Base-by-base conservation (phyloP, 2,329 filamentous ascomycete species). In the Thelonectria rubi region DNA sequence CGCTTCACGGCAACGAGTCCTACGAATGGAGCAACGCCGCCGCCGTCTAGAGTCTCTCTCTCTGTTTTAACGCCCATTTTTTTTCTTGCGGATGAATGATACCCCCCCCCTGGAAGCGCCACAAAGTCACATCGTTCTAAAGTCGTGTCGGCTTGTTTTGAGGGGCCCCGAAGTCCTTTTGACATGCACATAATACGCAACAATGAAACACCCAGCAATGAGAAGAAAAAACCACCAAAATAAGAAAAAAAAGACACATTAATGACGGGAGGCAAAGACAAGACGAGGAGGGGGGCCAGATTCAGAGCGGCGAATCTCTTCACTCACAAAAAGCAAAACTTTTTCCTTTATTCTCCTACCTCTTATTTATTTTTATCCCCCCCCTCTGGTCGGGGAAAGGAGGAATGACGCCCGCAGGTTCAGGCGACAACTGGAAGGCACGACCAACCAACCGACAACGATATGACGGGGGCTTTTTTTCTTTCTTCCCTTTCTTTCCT, bases 11-110 rank as follows among this genome's bases (percentile, higher is more conserved):
- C 7, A 62, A 53, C 40, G 42, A 59, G 40, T 51, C 57, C 55
- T 68, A 67, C 55, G 59, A 60, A 51, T 71, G 68, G 68, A 58
- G 55, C 57, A 47, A 61, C 40, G 55, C 67, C 51, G 57, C 57
- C 57, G 32, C 52, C 17, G 57, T 68, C 54, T 70, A 60, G 64
- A 37, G 39, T 48, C 58, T 48, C 32, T 7, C 24, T 24, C 24
- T 24, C 4, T 7, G n/a, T n/a, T n/a, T n/a, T n/a, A n/a, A n/a
- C n/a, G n/a, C n/a, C n/a, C n/a, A 4, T 24, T 24, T 24, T 24
- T 7, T 7, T 24, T 24, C 24, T 7, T 4, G 24, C 24, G 24
- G 24, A 47, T 43, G 55, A 43, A 49, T 52, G 55, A 45, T 24
- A 53, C 45, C 54, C 55, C 52, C 24, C 24, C n/a, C n/a, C n/a